Evolutionary conservation across 768 basidiomycete genomes (phyloP), one percentile per base, ranked within the genome.

Genomic region (Lactarius trivialis): DNA sequence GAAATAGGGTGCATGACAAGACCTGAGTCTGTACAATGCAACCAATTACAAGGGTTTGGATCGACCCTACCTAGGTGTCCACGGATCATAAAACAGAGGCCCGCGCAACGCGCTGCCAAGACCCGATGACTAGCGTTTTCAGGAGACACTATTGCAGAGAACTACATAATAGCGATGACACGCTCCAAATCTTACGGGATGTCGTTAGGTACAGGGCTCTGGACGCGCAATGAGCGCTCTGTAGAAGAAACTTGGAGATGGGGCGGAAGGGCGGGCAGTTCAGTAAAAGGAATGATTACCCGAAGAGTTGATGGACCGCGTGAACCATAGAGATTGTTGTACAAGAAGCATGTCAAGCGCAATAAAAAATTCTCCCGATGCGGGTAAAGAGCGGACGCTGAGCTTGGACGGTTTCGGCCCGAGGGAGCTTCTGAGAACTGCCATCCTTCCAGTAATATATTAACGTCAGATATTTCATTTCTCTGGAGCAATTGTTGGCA

Each of bases 341-440:
- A 60, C 52, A 59, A 59, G 62, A 63, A 59, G 57, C 51, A 51
- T 21, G 56, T 53, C 56, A 63, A 24, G 24, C 49, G 48, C 43
- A 51, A 58, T 56, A 58, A 53, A 55, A 51, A 26, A 48, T 24
- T 28, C 58, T 55, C 43, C 37, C n/a, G 32, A 54, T 63, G 62
- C 62, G 62, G 62, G 39, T 60, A 30, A 48, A 63, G 48, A 59
- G 58, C 62, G 62, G 62, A n/a, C 41, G 17, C 39, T 51, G 48
- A 17, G 34, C 33, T 28, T 26, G 28, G 43, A 37, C 12, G 43
- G 36, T 34, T 30, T 26, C n/a, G 24, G 45, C 55, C 43, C 36
- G 53, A 30, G 30, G 30, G 41, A 21, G 50, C 19, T 45, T 52
- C 37, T 48, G 34, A 62, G 24, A 48, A 28, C 33, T 52, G 28